Base-by-base conservation (phyloP, 495 filamentous ascomycete species). In the Penicillium lividum region DNA sequence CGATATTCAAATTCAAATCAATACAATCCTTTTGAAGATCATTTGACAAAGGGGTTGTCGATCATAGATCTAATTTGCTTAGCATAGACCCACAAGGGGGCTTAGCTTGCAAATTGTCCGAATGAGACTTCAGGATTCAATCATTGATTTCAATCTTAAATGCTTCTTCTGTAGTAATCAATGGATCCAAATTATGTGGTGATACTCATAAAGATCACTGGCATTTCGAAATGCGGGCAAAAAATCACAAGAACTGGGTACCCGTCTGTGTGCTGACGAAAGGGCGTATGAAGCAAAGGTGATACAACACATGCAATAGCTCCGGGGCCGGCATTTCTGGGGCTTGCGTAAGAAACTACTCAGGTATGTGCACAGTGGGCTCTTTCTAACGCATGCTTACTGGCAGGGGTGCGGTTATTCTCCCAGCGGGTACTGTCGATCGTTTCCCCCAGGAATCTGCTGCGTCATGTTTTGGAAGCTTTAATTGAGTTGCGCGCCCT, bases 301-400 rank as follows among this genome's bases (percentile, higher is more conserved):
- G 27, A 16, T 5, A n/a, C 15, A 31, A 15, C 15, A 47, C 28
- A 49, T 49, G 46, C 28, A 49, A 49, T 49, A 28, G 46, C 38
- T 40, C 4, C 4, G 13, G 38, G 38, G 38, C 38, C 13, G 46
- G 46, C 16, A 49, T 49, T 11, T 30, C 46, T 40, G 13, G 28
- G 9, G 46, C 46, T 49, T 49, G 46, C 46, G 46, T 49, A 49
- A 49, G 46, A 49, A 48, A 49, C 11, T 40, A 5, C 13, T n/a
- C 1, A 15, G 38, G 38, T 49, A 49, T 49, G 46, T 33, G 15
- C 46, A 15, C 31, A 15, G 28, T 31, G 13, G 25, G 46, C 27
- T 49, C 28, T 1, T 29, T 29, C 46, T 33, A 8, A 29, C 44
- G 46, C 46, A 29, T 7, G 10, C 16, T 49, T 28, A 49, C 38